Evolutionary conservation across 352 stramenopile species (phyloP), one percentile per base, ranked within the genome.

Genomic region (Phytophthora crassamura): DNA sequence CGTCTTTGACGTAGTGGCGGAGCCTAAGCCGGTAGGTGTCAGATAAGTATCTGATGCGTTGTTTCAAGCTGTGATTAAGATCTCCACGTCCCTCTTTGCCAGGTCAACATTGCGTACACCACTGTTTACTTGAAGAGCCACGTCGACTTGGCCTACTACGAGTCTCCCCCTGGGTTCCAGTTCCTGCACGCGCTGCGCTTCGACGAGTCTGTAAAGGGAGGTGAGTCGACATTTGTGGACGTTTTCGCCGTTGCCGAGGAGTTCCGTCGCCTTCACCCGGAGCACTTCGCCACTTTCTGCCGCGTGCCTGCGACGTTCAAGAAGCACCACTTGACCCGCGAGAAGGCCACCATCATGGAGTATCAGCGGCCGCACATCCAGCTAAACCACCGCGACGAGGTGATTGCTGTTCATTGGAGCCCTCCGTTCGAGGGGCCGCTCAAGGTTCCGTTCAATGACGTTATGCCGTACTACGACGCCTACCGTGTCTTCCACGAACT

Each of bases 31-130:
- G 33, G 88, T 95, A 72, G 32, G 70, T 74, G 7, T 8, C 54
- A 9, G 41, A 41, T 0, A 39, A 9, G 12, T 28, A 47, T 25
- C 8, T 46, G 20, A 38, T 11, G 30, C 7, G 40, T 52, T 16
- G 20, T 8, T 53, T 20, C 11, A 39, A 20, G 53, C 6, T 20
- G 18, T 59, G 11, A 53, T 30, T 34, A 4, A 28, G 18, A 15
- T 59, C 30, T 34, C 4, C 22, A 11, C 49, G 4, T 56, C 8
- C 42, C 9, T 48, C 30, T 14, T 59, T 35, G 15, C 20, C 41
- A 95, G 88, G 81, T 98, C 10, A 99, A 99, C 70, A 97, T 98
- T 41, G 96, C 96, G 16, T 99, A 98, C 75, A 98, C 95, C 35
- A 92, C 84, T 8, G 64, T 89, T 34, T 82, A 84, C 22, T 70